These are phyloP conservation scores for Aspergillus leporis DNA, from an alignment of 495 filamentous ascomycete genomes.

Conservation along the genomic window DNA sequence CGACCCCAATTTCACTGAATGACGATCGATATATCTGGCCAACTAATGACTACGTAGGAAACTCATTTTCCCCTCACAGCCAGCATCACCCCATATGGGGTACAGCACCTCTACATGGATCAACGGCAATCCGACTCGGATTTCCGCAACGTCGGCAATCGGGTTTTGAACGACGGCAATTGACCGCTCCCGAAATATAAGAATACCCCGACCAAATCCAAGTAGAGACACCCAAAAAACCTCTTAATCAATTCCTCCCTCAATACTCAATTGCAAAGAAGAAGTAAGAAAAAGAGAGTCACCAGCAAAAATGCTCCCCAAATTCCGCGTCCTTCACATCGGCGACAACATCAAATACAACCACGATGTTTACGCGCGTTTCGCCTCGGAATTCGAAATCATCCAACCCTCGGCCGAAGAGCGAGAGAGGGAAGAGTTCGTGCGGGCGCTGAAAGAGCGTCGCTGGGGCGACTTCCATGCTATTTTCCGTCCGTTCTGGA, in stretches of 20 bases:
- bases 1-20: not conserved
- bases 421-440: slow-evolving; percentile 58
- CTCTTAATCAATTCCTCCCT: not conserved
- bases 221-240: not conserved
- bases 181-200: slow-evolving; percentile 6
- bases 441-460: slow-evolving; percentile 58
- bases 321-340: slow-evolving; percentile 60
- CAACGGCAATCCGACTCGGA: not conserved
- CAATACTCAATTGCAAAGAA: too few relatives aligned
- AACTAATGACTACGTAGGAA: not conserved
- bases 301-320: slow-evolving; percentile 27
- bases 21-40: not conserved
- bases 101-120: not conserved
- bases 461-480: slow-evolving; percentile 72
- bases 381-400: slow-evolving; percentile 58
- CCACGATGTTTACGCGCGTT: slow-evolving; percentile 54
- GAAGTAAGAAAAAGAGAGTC: too few relatives aligned
- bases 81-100: not conserved
- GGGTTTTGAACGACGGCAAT: slow-evolving; percentile 16
- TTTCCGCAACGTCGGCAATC: slow-evolving; percentile 6
- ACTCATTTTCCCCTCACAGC: not conserved
- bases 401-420: slow-evolving; percentile 53
- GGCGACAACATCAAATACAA: slow-evolving; percentile 71
- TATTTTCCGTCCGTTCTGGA: slow-evolving; percentile 78
- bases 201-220: too few relatives aligned